Evolutionary conservation across 2,329 filamentous ascomycete genomes (phyloP).

Genomic region (Aspergillus fumigatiaffinis): DNA sequence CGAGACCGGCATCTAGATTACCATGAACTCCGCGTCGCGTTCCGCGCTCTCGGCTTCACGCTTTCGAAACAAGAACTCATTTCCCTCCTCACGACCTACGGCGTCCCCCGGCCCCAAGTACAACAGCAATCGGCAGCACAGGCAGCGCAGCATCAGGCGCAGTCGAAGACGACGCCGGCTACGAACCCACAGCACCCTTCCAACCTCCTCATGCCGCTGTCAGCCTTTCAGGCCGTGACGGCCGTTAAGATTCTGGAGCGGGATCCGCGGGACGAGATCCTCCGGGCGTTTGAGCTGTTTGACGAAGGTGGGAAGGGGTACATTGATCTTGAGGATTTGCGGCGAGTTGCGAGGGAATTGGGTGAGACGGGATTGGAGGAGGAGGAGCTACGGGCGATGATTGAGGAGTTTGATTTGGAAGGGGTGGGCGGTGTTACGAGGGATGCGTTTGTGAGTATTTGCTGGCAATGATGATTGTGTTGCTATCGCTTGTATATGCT

Average conservation of each 20-base stretch:
- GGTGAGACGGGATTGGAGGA: constrained; percentile 85
- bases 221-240: constrained; percentile 70
- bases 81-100: constrained; percentile 74
- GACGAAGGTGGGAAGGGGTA: constrained; percentile 88
- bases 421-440: constrained; percentile 73
- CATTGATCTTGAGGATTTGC: constrained; percentile 83
- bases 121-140: constrained; percentile 26
- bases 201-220: constrained; percentile 68
- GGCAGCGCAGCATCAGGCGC: constrained; percentile 30
- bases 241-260: constrained; percentile 75
- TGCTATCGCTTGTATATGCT: too few relatives aligned
- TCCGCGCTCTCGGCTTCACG: constrained; percentile 93
- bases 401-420: constrained; percentile 95
- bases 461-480: constrained; percentile 45
- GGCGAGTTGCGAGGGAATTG: constrained; percentile 81
- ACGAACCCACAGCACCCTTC: constrained; percentile 55
- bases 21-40: constrained; percentile 94
- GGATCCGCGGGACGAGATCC: constrained; percentile 86
- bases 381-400: constrained; percentile 90
- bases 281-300: constrained; percentile 88
- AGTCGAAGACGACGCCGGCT: constrained; percentile 33
- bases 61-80: constrained; percentile 82
- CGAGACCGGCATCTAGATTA: constrained; percentile 93
- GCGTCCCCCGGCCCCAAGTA: constrained; percentile 63
- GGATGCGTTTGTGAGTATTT: constrained; percentile 65